These are phyloP conservation scores for Colletotrichum sp. DNA, from an alignment of 2,329 filamentous ascomycete species.

Conservation along the genomic window DNA sequence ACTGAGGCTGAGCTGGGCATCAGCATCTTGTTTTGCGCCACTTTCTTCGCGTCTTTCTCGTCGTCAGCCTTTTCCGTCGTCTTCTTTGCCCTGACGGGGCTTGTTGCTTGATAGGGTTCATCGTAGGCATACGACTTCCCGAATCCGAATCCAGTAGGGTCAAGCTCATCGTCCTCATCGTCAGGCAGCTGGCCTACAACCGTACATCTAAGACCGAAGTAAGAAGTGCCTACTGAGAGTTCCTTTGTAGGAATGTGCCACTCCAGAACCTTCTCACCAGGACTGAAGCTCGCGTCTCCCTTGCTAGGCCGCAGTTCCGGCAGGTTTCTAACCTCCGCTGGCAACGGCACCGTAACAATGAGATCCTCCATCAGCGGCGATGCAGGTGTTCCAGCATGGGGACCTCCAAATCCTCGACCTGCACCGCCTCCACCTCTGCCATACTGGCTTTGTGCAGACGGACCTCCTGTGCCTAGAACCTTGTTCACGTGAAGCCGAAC, in stretches of 20 bases:
- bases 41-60: conserved; percentile 59
- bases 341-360: conserved; percentile 78
- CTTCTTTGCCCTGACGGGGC: conserved; percentile 37
- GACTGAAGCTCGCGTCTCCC: conserved; percentile 83
- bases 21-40: conserved; percentile 73
- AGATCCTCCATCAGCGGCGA: conserved; percentile 77
- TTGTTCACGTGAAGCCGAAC: conserved; percentile 77
- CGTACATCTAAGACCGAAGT: conserved; percentile 79
- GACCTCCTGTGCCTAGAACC: conserved; percentile 51
- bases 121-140: conserved; percentile 56
- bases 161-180: conserved; percentile 52
- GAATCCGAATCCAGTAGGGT: conserved; percentile 58
- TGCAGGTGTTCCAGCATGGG: conserved; percentile 58
- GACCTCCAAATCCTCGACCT: conserved; percentile 47
- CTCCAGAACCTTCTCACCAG: conserved; percentile 74
- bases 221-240: conserved; percentile 67
- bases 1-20: conserved; percentile 82
- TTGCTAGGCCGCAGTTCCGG: conserved; percentile 80
- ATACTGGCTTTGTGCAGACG: conserved; percentile 38
- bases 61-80: conserved; percentile 34
- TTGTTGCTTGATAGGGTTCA: conserved; percentile 59
- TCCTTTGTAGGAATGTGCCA: conserved; percentile 87
- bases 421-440: conserved; percentile 42
- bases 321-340: conserved; percentile 79
- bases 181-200: conserved; percentile 70